Evolutionary conservation across 2,329 filamentous ascomycete species (phyloP).

Genomic region (Thielaviopsis populi): DNA sequence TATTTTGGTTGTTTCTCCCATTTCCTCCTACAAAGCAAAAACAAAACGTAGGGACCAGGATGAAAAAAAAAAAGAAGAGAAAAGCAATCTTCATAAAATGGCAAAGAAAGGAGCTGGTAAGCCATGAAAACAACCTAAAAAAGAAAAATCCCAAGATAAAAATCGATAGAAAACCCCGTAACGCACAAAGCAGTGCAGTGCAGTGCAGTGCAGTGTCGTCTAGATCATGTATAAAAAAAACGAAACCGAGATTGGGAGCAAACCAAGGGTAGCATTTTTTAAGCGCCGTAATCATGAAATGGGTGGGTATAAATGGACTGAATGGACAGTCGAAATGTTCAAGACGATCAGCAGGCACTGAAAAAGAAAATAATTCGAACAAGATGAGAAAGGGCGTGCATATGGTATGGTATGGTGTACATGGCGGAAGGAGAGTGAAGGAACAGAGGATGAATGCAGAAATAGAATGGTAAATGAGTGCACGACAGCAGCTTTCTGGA

Average conservation of each 20-base stretch:
- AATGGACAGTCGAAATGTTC: not conserved
- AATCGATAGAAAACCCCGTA: constrained; percentile 2
- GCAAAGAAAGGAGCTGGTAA: not conserved
- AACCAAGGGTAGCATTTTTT: constrained; percentile 2
- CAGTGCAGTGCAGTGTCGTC: not conserved
- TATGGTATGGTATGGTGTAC: not conserved
- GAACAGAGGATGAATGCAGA: not conserved
- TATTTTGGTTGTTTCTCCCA: not conserved
- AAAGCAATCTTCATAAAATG: not conserved
- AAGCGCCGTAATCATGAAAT: constrained; percentile 3
- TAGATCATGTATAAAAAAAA: constrained; percentile 4
- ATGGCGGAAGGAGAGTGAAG: not conserved
- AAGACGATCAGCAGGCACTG: not conserved
- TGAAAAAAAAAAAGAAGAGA: not conserved
- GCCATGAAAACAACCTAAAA: not conserved
- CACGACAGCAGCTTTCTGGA: not conserved
- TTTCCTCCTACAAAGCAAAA: not conserved
- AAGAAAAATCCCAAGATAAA: not conserved
- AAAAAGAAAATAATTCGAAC: constrained; percentile 9
- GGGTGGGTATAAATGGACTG: constrained; percentile 5
- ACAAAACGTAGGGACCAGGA: too few relatives aligned
- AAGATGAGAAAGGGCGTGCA: not conserved
- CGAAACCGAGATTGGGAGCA: not conserved
- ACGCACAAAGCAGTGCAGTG: not conserved
- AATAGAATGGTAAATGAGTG: not conserved